A percentile compares a stretch with the other conserved stretches of the same genome.
phyloP scores from a whole-genome alignment of 2,329 filamentous ascomycete genomes.

The Ceratocystis diversiconidia region DNA sequence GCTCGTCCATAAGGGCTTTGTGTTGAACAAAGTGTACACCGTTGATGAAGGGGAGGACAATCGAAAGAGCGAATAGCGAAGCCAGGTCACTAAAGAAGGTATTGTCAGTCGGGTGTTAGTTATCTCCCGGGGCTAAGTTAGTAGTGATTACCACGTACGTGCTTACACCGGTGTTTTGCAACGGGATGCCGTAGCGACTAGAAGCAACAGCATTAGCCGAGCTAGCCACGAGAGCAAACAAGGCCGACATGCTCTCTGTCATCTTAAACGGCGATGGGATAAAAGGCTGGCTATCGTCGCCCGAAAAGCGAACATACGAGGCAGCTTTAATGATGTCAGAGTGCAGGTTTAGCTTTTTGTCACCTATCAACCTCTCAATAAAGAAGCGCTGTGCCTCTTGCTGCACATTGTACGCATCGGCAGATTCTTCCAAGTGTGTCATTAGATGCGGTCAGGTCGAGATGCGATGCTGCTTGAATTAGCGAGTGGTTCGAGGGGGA shows the following conservation, averaged over 20 bases:
- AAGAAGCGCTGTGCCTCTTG: constrained; percentile 11
- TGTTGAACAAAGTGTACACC: constrained; percentile 19
- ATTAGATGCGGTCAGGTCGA: neutral
- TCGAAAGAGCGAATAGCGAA: constrained; percentile 11
- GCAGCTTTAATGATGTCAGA: constrained; percentile 4
- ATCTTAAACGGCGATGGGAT: constrained; percentile 27
- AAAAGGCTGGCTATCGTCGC: constrained; percentile 21
- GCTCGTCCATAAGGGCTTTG: constrained; percentile 21
- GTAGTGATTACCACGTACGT: constrained; percentile 4
- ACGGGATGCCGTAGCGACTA: constrained; percentile 14
- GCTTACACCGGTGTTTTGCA: constrained; percentile 17
- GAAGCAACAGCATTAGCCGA: constrained; percentile 15
- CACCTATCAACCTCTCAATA: constrained; percentile 1
- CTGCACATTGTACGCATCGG: constrained; percentile 8
- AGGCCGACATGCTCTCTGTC: constrained; percentile 30
- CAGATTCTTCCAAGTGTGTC: neutral
- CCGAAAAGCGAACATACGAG: constrained; percentile 1
- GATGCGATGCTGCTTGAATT: neutral
- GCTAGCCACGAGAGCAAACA: constrained; percentile 24
- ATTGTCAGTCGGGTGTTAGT: neutral
- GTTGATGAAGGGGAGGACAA: constrained; percentile 15
- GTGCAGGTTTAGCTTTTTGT: neutral
- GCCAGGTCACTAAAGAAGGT: neutral
- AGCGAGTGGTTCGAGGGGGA: neutral
- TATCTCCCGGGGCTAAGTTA: neutral